phyloP scores from a whole-genome alignment of 495 filamentous ascomycete genomes.

The Hypomontagnella submonticulosa region DNA sequence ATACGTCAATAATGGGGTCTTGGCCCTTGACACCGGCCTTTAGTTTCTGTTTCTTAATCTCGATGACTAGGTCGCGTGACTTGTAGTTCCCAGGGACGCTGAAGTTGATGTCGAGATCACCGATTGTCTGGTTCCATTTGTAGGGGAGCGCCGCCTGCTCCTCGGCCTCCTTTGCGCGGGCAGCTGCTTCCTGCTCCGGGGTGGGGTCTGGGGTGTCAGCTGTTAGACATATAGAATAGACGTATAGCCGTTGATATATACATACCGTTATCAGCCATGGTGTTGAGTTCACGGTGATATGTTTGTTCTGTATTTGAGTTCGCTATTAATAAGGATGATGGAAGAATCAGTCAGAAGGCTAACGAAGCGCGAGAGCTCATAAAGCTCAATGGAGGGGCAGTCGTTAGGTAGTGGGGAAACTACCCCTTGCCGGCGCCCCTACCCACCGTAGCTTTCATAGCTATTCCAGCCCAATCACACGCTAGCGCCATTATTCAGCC shows the following conservation, averaged over 20 bases:
- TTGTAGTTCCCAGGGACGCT: constrained; percentile 81
- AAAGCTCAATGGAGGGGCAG: constrained; percentile 41
- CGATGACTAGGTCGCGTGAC: constrained; percentile 83
- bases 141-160: constrained; percentile 95
- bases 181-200: constrained; percentile 72
- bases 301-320: constrained; percentile 7
- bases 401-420: constrained; percentile 22
- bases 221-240: constrained; percentile 34
- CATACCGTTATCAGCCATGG: constrained; percentile 40
- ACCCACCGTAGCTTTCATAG: constrained; percentile 1
- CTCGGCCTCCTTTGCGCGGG: constrained; percentile 79
- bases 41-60: constrained; percentile 81
- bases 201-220: constrained; percentile 57
- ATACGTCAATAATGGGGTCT: constrained; percentile 84
- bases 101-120: constrained; percentile 84
- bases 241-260: background rate
- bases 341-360: constrained; percentile 11
- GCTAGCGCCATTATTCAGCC: background rate
- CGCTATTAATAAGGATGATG: background rate
- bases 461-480: constrained; percentile 12
- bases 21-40: constrained; percentile 90
- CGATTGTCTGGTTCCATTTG: constrained; percentile 97
- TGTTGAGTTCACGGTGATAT: background rate
- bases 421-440: constrained; percentile 2
- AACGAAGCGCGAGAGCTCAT: constrained; percentile 15